Conservation (phyloP, 2,329 filamentous ascomycete species). For the Pseudocercospora vitis region DNA sequence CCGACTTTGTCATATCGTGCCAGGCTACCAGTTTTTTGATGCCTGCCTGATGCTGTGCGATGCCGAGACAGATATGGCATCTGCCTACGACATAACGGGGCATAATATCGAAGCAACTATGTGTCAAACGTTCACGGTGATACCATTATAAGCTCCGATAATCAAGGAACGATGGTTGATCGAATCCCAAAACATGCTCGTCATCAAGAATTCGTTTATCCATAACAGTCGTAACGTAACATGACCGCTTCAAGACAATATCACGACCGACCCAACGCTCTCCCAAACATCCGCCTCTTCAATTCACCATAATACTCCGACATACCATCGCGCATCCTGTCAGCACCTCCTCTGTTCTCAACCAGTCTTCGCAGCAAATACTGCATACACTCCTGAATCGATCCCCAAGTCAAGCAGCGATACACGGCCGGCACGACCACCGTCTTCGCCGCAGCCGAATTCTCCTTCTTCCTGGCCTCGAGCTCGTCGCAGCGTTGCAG, state of each 20-base stretch:
- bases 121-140: too few relatives aligned
- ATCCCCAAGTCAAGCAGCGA: conserved; percentile 35
- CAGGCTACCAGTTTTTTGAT: too few relatives aligned
- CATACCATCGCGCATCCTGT: conserved; percentile 19
- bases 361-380: conserved; percentile 31
- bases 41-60: too few relatives aligned
- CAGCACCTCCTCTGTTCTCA: conserved; percentile 33
- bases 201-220: neutral
- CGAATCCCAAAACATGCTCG: neutral
- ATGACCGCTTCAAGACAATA: neutral
- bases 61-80: too few relatives aligned
- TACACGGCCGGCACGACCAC: conserved; percentile 27
- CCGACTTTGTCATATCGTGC: neutral
- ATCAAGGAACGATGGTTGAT: neutral
- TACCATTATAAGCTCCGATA: too few relatives aligned
- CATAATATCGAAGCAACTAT: too few relatives aligned
- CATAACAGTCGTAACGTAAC: neutral
- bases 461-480: conserved; percentile 8
- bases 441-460: conserved; percentile 4
- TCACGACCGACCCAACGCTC: neutral
- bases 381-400: conserved; percentile 34
- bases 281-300: conserved; percentile 3
- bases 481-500: conserved; percentile 25
- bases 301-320: neutral
- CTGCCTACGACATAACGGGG: too few relatives aligned